These are phyloP conservation scores for Arctium lappa DNA, from an alignment of 129 eudicot species.

Conservation along the genomic window DNA sequence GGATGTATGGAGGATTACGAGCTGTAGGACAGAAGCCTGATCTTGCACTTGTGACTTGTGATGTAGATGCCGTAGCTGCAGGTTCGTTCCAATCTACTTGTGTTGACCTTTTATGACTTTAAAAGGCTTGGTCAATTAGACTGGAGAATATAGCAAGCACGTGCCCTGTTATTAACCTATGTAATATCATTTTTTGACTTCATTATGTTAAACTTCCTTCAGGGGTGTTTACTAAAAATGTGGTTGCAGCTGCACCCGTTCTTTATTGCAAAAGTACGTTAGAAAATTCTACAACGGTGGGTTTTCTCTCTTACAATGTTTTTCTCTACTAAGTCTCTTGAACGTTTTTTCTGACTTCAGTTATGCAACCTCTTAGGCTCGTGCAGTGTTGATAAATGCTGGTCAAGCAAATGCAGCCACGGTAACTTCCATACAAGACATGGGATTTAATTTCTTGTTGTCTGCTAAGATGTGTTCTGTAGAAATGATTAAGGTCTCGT, in stretches of 20 bases:
- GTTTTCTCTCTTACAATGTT: conserved; percentile 14
- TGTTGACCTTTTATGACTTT: background rate
- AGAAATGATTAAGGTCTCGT: background rate
- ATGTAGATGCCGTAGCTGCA: conserved; percentile 92
- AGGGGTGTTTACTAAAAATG: conserved; percentile 90
- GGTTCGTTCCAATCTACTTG: conserved; percentile 39
- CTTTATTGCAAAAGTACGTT: conserved; percentile 64
- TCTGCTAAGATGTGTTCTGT: background rate
- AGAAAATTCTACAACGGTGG: conserved; percentile 65
- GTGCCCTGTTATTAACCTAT: background rate
- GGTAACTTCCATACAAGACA: conserved; percentile 29
- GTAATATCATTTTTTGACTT: background rate
- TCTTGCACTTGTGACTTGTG: conserved; percentile 90
- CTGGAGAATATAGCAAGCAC: background rate
- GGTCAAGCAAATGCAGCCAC: conserved; percentile 98
- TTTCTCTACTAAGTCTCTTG: background rate
- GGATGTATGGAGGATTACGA: conserved; percentile 90
- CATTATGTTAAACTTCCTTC: conserved; percentile 17
- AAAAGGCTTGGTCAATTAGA: background rate
- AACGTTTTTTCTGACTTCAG: background rate
- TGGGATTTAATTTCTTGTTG: background rate
- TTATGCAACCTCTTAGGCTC: conserved; percentile 59
- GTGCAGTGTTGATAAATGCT: conserved; percentile 94
- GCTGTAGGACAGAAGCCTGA: conserved; percentile 95
- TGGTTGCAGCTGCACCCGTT: conserved; percentile 97